phyloP scores from a whole-genome alignment of 257 asterid genomes.

The Solanum piurae region DNA sequence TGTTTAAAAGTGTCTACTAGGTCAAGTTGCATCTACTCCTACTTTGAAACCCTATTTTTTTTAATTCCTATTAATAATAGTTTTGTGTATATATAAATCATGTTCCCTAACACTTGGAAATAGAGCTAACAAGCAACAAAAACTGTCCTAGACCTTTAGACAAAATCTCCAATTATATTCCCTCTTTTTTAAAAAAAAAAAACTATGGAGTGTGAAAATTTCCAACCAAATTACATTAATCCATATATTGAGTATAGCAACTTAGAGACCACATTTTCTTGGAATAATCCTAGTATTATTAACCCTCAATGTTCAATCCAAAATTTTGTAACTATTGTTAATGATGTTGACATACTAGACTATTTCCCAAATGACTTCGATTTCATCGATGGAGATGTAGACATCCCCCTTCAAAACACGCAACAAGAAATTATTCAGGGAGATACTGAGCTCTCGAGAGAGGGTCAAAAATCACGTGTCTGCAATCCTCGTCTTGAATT shows the following conservation, averaged over 20 bases:
- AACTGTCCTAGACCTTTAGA: not conserved
- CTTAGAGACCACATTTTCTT: conserved; percentile 2
- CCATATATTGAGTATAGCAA: not conserved
- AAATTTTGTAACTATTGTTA: not conserved
- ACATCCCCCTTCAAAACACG: not conserved
- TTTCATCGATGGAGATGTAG: not conserved
- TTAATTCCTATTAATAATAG: not conserved
- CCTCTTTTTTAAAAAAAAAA: not conserved
- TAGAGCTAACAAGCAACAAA: not conserved
- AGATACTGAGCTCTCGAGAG: not conserved
- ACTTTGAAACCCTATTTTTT: not conserved
- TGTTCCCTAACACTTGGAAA: not conserved
- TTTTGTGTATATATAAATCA: not conserved
- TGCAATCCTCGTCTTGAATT: not conserved
- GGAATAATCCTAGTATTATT: not conserved
- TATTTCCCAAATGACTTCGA: conserved; percentile 6
- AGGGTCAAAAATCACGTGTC: not conserved
- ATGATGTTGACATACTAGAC: conserved; percentile 3
- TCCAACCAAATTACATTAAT: conserved; percentile 1
- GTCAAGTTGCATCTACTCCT: not conserved
- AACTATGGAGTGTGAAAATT: conserved; percentile 8
- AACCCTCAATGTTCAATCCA: not conserved
- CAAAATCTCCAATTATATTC: not conserved
- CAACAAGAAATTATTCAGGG: not conserved
- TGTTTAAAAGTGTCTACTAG: not conserved